Base-by-base conservation (phyloP, 345 rosid genomes). In the Conringia planisiliqua region DNA sequence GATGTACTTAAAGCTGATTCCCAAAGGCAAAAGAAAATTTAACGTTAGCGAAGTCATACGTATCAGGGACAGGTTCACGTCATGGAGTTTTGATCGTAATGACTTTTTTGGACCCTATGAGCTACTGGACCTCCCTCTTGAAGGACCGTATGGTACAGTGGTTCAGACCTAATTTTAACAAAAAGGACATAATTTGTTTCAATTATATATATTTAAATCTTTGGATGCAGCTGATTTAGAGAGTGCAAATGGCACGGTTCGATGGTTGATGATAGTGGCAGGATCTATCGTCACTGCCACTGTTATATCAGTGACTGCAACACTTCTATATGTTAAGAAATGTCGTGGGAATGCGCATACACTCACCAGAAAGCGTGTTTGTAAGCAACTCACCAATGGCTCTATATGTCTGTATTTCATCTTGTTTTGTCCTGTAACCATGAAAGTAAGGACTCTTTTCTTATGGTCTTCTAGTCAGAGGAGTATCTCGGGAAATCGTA, bases 21-120 rank as follows among this genome's bases (percentile, higher is more conserved):
- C 82, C 11, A 72, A 48, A n/a, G 73, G 17, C 10, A 1, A 36
- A 24, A 39, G 0, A 63, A 71, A 0, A 9, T 91, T 89, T 62
- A 73, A 88, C 71, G 54, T 1, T 27, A 83, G 79, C 11, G 96
- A 93, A 83, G 91, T 88, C 69, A 77, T 32, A 62, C 83, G 86
- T 61, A 81, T 90, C 74, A 79, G 84, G 74, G 62, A 22, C 46
- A 77, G 51, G 32, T 90, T 78, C 78, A 69, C 79, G 17, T 78
- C 94, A 18, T 93, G 97, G 97, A 13, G 3, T 0, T 89, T 93
- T 80, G 63, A 4, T 66, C 14, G 61, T 32, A 74, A 10, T 27
- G 91, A 89, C 74, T 68, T 86, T 5, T 86, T 82, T 80, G 97
- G 98, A 83, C 98, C 97, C 0, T 93, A 85, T 80, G 98, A 91